phyloP scores from a whole-genome alignment of 371 early-diverging fungal genomes.

The Mucor sp. region DNA sequence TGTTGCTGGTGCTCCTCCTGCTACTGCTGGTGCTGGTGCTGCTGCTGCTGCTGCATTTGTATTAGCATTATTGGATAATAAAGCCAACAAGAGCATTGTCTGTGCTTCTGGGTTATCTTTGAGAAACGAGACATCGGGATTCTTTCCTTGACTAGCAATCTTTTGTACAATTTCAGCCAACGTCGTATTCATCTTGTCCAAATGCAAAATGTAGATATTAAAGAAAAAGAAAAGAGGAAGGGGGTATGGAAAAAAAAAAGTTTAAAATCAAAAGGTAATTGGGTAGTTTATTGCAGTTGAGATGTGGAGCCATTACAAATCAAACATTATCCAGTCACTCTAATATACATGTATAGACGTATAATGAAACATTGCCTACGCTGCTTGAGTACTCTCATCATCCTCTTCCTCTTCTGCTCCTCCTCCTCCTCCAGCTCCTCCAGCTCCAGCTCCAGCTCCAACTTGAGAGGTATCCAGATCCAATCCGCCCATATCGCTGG shows the following conservation, averaged over 20 bases:
- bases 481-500: neutral
- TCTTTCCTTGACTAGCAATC: constrained; percentile 22
- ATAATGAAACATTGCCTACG: neutral
- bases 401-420: neutral
- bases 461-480: neutral
- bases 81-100: constrained; percentile 20
- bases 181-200: constrained; percentile 4
- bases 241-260: neutral
- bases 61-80: constrained; percentile 12
- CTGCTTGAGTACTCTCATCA: neutral
- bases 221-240: neutral
- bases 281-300: neutral
- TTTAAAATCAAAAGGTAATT: neutral
- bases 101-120: constrained; percentile 33
- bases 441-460: neutral
- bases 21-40: neutral
- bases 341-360: neutral
- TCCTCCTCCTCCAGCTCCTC: neutral
- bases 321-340: neutral
- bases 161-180: constrained; percentile 21
- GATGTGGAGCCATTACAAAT: neutral
- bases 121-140: constrained; percentile 22
- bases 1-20: neutral
- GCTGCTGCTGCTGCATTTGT: neutral
- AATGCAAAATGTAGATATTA: too few species aligned